A percentile compares a stretch with the other conserved stretches of the same genome.
These are phyloP conservation scores for Serendipita indica DNA, from an alignment of 768 basidiomycete genomes.

Conservation along the genomic window DNA sequence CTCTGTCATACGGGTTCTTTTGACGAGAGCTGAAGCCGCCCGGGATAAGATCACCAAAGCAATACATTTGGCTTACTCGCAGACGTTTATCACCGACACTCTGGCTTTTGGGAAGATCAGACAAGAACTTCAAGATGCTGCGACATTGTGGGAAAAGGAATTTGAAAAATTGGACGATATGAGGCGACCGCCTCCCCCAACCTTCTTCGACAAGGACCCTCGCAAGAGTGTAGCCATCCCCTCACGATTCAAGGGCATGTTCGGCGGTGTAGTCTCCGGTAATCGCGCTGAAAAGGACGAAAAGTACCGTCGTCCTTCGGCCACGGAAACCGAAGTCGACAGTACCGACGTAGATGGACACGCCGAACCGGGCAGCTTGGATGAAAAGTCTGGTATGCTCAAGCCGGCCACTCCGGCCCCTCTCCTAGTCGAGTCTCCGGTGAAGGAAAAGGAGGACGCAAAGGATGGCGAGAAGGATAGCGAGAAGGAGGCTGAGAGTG, in stretches of 20 bases:
- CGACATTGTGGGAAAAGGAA: constrained; percentile 93
- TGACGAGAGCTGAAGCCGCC: constrained; percentile 59
- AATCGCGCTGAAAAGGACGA: constrained; percentile 32
- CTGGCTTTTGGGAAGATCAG: constrained; percentile 77
- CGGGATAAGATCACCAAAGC: constrained; percentile 45
- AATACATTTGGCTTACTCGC: constrained; percentile 67
- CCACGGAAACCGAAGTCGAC: constrained; percentile 1
- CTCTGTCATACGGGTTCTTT: constrained; percentile 48
- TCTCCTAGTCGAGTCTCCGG: background rate
- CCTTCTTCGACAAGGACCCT: constrained; percentile 33
- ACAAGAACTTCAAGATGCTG: constrained; percentile 77
- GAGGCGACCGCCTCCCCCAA: constrained; percentile 12
- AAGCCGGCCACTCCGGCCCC: background rate
- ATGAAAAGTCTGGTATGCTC: background rate
- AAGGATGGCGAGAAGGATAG: too few relatives aligned
- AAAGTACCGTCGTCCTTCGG: constrained; percentile 17
- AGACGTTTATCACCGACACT: constrained; percentile 70
- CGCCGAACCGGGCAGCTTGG: background rate
- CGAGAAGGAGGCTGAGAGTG: constrained; percentile 3
- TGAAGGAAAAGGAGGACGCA: background rate
- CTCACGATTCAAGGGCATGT: constrained; percentile 16
- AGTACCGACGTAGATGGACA: background rate
- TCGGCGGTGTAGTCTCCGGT: constrained; percentile 12
- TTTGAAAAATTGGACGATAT: constrained; percentile 55
- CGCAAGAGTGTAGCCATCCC: constrained; percentile 18